A percentile compares a stretch with the other conserved stretches of the same genome.
These are phyloP conservation scores for Metschnikowia santaceciliae DNA, from an alignment of 805 yeast species.

Conservation along the genomic window DNA sequence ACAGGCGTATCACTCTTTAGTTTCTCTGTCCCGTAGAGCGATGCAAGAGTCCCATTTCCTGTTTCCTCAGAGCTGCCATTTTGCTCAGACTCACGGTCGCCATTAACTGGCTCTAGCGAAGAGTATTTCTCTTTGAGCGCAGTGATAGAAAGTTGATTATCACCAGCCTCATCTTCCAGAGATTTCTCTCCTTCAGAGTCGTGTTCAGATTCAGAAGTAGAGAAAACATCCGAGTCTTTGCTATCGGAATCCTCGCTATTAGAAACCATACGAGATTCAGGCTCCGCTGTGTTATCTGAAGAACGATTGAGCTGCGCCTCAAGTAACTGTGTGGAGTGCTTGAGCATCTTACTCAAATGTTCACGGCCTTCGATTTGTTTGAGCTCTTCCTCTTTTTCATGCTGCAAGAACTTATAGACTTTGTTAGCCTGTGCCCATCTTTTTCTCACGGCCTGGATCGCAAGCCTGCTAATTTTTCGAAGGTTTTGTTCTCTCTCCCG, in stretches of 20 bases:
- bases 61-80: constrained; percentile 12
- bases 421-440: constrained; percentile 90
- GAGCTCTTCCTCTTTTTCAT: constrained; percentile 73
- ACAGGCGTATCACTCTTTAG: background rate
- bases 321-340: constrained; percentile 83
- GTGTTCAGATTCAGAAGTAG: constrained; percentile 19
- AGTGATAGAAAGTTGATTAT: constrained; percentile 50
- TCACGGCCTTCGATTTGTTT: constrained; percentile 80
- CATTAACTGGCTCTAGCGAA: constrained; percentile 24
- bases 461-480: constrained; percentile 68
- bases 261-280: constrained; percentile 16
- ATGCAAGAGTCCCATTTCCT: constrained; percentile 6
- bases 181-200: constrained; percentile 18
- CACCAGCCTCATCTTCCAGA: constrained; percentile 31
- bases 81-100: constrained; percentile 14
- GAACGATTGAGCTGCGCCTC: constrained; percentile 69
- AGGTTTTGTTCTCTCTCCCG: constrained; percentile 73
- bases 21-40: background rate
- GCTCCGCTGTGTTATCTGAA: constrained; percentile 25
- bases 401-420: constrained; percentile 68
- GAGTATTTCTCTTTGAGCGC: constrained; percentile 56
- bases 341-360: constrained; percentile 81
- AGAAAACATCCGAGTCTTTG: constrained; percentile 17
- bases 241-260: constrained; percentile 21
- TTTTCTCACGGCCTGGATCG: constrained; percentile 79